These are phyloP conservation scores for Musa itinerans DNA, from an alignment of 176 grass and related monocot species.

Conservation along the genomic window DNA sequence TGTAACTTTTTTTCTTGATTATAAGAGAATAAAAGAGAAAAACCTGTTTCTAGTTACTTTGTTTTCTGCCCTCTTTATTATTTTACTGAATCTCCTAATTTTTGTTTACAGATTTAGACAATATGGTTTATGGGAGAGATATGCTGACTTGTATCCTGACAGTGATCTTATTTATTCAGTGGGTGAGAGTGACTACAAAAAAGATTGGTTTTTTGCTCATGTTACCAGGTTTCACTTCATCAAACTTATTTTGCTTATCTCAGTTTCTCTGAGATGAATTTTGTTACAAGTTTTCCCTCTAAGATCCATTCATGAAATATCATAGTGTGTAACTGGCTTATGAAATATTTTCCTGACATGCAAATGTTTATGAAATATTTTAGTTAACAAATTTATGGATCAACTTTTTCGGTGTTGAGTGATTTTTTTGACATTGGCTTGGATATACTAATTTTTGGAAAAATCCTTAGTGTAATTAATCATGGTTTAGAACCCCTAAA, in stretches of 20 bases:
- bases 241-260: not conserved
- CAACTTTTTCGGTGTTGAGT: too few species aligned
- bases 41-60: slow-evolving; percentile 1
- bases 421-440: too few species aligned
- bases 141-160: slow-evolving; percentile 42
- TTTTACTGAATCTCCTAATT: not conserved
- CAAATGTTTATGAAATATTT: too few species aligned
- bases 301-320: too few species aligned
- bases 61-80: slow-evolving; percentile 4
- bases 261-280: not conserved
- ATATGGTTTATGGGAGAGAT: slow-evolving; percentile 85
- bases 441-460: too few species aligned
- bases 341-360: too few species aligned
- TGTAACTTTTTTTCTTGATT: not conserved
- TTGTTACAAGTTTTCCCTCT: too few species aligned
- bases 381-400: too few species aligned
- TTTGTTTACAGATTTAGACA: slow-evolving; percentile 50
- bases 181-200: slow-evolving; percentile 42
- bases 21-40: not conserved
- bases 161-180: slow-evolving; percentile 47
- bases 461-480: too few species aligned
- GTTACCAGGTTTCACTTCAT: slow-evolving; percentile 40
- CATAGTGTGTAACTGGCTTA: too few species aligned
- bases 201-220: slow-evolving; percentile 88
- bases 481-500: too few species aligned